Conservation (phyloP, 23 red algal species). For the Gracilaria vermiculophylla region DNA sequence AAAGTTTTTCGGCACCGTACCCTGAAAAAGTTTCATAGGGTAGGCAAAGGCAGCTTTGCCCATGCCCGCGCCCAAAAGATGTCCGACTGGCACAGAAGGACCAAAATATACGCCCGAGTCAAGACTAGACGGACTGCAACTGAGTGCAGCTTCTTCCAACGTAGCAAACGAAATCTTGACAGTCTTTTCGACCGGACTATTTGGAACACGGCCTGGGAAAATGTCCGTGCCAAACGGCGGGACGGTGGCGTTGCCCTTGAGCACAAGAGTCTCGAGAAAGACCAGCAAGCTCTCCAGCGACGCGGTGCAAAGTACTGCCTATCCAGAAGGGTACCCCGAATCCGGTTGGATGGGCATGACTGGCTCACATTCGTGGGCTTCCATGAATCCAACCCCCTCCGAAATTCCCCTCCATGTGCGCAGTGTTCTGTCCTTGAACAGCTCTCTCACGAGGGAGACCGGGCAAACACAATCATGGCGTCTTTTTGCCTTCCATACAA, state of each 20-base stretch:
- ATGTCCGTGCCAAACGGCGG: conserved; percentile 26
- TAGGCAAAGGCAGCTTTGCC: conserved; percentile 42
- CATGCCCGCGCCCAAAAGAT: conserved; percentile 25
- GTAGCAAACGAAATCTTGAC: conserved; percentile 8
- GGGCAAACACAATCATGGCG: conserved; percentile 55
- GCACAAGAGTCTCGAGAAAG: background rate
- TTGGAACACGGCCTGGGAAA: background rate
- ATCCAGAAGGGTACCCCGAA: conserved; percentile 55
- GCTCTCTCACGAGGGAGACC: conserved; percentile 3
- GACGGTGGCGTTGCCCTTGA: background rate
- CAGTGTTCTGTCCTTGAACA: conserved; percentile 7
- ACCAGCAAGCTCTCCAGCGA: conserved; percentile 22
- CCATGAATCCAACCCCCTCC: conserved; percentile 7
- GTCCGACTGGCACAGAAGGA: conserved; percentile 37
- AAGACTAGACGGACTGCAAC: conserved; percentile 40
- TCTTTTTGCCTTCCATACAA: conserved; percentile 55
- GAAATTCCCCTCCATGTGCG: conserved; percentile 13
- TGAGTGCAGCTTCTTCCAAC: conserved; percentile 42
- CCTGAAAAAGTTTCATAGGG: conserved; percentile 24
- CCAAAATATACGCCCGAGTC: conserved; percentile 51
- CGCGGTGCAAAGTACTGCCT: conserved; percentile 31
- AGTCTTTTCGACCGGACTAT: conserved; percentile 22
- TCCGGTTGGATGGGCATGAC: conserved; percentile 48
- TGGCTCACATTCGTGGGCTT: conserved; percentile 50
- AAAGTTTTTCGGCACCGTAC: conserved; percentile 36